Percentiles rank a stretch among this genome's conserved stretches.
Evolutionary conservation across 176 grass and related monocot species (phyloP).

Genomic region (Musa itinerans): DNA sequence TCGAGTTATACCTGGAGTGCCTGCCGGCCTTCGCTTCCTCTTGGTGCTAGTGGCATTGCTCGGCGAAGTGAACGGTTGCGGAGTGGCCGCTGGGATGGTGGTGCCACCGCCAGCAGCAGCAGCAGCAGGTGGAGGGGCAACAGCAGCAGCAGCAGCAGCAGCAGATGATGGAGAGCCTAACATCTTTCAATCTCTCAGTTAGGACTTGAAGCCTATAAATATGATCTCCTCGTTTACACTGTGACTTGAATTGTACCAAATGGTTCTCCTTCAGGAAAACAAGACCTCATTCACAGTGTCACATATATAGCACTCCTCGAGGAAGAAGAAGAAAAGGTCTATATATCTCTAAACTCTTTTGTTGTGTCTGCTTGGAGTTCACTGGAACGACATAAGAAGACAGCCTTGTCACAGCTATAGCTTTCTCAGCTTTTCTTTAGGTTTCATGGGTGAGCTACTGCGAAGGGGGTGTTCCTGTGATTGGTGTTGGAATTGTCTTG

Average conservation of each 20-base stretch:
- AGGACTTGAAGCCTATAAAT: too few species aligned
- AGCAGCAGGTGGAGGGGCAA: background rate
- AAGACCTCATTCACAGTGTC: background rate
- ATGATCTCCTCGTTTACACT: too few species aligned
- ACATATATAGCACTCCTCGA: background rate
- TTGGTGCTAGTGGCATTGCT: constrained; percentile 25
- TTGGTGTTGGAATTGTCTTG: too few species aligned
- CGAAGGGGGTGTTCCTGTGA: too few species aligned
- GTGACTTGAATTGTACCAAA: background rate
- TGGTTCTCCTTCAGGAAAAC: background rate
- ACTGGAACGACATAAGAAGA: constrained; percentile 10
- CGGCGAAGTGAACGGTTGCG: constrained; percentile 32
- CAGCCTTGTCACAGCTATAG: constrained; percentile 60
- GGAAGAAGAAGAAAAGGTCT: background rate
- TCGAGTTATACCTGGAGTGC: constrained; percentile 57
- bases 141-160: background rate
- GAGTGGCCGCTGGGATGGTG: background rate
- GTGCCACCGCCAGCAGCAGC: constrained; percentile 5
- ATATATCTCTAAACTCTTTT: constrained; percentile 16
- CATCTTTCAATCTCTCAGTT: constrained; percentile 20
- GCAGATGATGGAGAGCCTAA: constrained; percentile 33
- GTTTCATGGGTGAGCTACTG: background rate
- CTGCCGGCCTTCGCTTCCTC: constrained; percentile 76
- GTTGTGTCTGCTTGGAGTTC: constrained; percentile 34
- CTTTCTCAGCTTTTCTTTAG: background rate